A percentile compares a stretch with the other conserved stretches of the same genome.
phyloP scores from a whole-genome alignment of 2,329 filamentous ascomycete genomes.

The Penicillium sp. region DNA sequence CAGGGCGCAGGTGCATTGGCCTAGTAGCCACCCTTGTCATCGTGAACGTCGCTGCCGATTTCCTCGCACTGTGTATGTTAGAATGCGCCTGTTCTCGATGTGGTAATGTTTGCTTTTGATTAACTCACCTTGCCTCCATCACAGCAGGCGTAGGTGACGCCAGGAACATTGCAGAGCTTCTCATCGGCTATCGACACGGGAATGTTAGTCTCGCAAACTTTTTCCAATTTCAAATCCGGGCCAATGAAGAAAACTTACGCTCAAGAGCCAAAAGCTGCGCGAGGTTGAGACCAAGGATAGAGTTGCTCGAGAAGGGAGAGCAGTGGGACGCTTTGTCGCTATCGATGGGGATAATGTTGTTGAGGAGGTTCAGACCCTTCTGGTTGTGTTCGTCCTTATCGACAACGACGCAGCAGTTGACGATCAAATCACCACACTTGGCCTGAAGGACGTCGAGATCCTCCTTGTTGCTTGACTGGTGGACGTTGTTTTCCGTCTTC shows the following conservation, averaged over 20 bases:
- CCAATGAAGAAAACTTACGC: not conserved
- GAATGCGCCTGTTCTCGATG: too few species aligned
- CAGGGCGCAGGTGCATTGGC: too few species aligned
- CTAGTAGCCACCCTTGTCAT: too few species aligned
- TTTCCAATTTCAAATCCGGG: too few species aligned
- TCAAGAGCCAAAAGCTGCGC: not conserved
- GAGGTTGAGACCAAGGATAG: not conserved
- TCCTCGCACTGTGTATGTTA: too few species aligned
- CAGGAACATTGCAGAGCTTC: not conserved
- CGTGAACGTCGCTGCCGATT: too few species aligned
- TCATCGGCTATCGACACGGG: not conserved
- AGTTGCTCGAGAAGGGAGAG: not conserved
- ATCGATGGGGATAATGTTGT: not conserved
- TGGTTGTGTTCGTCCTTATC: not conserved
- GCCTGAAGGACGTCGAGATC: not conserved
- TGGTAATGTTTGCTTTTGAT: not conserved
- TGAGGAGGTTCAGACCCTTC: not conserved
- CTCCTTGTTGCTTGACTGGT: not conserved
- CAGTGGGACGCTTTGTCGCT: not conserved
- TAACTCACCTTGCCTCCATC: not conserved
- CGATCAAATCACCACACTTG: not conserved
- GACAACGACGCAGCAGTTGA: not conserved
- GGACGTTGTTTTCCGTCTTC: not conserved
- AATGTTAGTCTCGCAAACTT: not conserved
- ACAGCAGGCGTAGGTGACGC: not conserved